Base-by-base conservation (phyloP, 139 green algal species). In the Pseudopediastrum boryanum region DNA sequence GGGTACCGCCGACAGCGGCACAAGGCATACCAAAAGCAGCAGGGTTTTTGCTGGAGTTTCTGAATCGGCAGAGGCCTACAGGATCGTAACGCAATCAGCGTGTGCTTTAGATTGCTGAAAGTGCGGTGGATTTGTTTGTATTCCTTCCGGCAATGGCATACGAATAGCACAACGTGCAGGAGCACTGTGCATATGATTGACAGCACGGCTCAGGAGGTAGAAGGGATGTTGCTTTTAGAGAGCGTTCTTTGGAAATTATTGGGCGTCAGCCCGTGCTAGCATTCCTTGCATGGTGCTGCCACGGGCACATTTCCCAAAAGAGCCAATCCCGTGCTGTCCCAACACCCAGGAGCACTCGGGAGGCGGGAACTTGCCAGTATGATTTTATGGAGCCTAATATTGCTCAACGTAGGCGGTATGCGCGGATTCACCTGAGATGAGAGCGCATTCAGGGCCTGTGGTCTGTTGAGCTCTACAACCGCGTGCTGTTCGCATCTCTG, bases 381-480 rank as follows among this genome's bases (percentile, higher is more conserved):
- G 10, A 67, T 7, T 8, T 23, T 19, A 4, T 41, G 62, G n/a
- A 70, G 35, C 13, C n/a, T 35, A 41, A 19, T 35, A n/a, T 19
- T 19, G 27, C 27, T 12, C 16, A 1, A 44, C 2, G 29, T 21
- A 71, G n/a, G 25, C 9, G 48, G 13, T 36, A 25, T 44, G 63
- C 33, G 9, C 13, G 3, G 35, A 71, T 56, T 25, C 43, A 84
- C 78, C 78, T 80, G 38, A 27, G 52, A 48, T 0, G 71, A 87
- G 2, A 93, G 80, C 3, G 87, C 89, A 46, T 93, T 92, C 38
- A 93, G 73, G 0, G 61, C 71, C 44, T 92, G 86, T 13, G 86
- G 86, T 42, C 85, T 65, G 43, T 85, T 85, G 19, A 93, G 66
- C 38, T 83, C 87, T 10, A 90, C 56, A 1, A 78, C 62, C 23